Evolutionary conservation across 1,284 basidiomycete species (phyloP).

Genomic region (Athelia psychrophila): DNA sequence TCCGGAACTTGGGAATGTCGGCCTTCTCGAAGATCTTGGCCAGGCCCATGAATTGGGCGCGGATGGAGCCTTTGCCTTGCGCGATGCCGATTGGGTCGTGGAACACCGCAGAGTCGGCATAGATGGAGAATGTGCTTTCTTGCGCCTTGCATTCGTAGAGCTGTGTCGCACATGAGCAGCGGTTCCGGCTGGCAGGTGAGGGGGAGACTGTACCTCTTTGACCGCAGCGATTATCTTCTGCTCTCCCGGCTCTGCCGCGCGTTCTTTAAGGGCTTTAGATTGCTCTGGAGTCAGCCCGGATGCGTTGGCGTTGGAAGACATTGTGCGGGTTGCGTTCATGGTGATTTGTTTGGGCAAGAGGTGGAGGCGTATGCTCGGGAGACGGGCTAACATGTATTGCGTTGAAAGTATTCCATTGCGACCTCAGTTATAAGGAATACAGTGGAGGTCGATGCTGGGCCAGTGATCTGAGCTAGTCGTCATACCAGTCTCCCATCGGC

Average conservation of each 20-base stretch:
- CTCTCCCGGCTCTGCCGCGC: conserved; percentile 30
- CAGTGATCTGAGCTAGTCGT: no score
- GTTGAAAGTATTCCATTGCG: neutral
- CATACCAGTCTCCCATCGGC: no score
- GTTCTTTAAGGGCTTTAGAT: conserved; percentile 35
- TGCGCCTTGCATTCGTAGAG: conserved; percentile 43
- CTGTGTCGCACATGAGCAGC: conserved; percentile 15
- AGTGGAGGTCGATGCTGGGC: no score
- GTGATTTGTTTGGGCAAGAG: neutral
- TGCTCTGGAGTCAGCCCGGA: conserved; percentile 38
- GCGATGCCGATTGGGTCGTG: conserved; percentile 50
- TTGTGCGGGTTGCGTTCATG: conserved; percentile 14
- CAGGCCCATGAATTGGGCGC: conserved; percentile 45
- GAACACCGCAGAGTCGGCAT: conserved; percentile 41
- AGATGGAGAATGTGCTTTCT: conserved; percentile 44
- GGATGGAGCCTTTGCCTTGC: conserved; percentile 38
- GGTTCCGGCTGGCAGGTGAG: neutral
- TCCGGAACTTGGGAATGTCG: conserved; percentile 40
- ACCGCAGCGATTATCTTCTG: conserved; percentile 35
- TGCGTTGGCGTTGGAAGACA: conserved; percentile 35
- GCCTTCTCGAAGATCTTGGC: conserved; percentile 44
- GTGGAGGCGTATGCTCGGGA: neutral
- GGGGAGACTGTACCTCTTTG: conserved; percentile 28
- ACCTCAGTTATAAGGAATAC: no score
- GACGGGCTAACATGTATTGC: neutral